Base-by-base conservation (phyloP, 2,329 filamentous ascomycete species). In the Paecilomyces fulvus region DNA sequence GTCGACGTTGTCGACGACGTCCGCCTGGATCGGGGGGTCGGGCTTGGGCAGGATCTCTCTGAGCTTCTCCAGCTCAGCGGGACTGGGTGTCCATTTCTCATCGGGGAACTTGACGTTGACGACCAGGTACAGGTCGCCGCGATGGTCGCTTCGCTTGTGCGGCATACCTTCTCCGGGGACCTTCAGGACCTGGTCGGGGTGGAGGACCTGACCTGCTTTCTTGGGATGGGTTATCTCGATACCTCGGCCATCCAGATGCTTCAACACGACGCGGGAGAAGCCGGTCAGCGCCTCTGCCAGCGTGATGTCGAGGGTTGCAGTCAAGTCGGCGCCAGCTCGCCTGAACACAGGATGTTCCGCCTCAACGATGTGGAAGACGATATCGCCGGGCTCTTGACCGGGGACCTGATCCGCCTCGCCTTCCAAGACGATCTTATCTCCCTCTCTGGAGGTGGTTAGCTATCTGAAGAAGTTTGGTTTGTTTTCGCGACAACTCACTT, bases 391-490 rank as follows among this genome's bases (percentile, higher is more conserved):
- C 55, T 87, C 88, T 70, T 92, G 88, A 66, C 92, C 90, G 0
- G 92, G 92, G 49, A 87, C 79, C 74, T 99, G 92, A 68, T 99
- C 94, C 30, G 92, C 94, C 74, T 99, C 94, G 58, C 92, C 92
- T 69, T 95, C 87, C 3, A 99, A 79, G 9, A 92, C 83, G 65
- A 99, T 96, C 63, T 85, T 85, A 68, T 99, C 92, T 61, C 92
- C 92, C 71, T 95, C 77, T 59, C 82, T 78, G 51, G 71, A 20
- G 17, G 33, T 49, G 17, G n/a, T 55, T 58, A 49, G 60, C 51
- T 30, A 30, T 56, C 43, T 58, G 30, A 30, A 21, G 7, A 23
- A 7, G 4, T 20, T 14, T 5, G 7, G 20, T 30, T 54, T 31
- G 11, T 43, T 43, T 43, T 1, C 37, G 12, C 23, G 4, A 51